These are phyloP conservation scores for Hymenoscyphus linearis DNA, from an alignment of 2,329 filamentous ascomycete species.

Conservation along the genomic window DNA sequence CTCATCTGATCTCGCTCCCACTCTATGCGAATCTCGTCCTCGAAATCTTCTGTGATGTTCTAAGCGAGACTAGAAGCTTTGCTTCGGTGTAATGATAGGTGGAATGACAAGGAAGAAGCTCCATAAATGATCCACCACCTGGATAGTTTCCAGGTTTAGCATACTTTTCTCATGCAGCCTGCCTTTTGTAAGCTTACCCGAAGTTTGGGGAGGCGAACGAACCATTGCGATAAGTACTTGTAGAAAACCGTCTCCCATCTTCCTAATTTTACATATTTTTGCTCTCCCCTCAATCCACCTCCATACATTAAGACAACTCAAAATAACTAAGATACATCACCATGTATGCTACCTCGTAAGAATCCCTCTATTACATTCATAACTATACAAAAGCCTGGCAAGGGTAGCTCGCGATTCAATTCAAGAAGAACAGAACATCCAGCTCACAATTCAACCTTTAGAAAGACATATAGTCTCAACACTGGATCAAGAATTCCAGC, in stretches of 20 bases:
- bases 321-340: neutral
- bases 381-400: slow-evolving; percentile 20
- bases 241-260: slow-evolving; percentile 12
- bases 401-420: slow-evolving; percentile 17
- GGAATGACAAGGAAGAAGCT: neutral
- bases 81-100: neutral
- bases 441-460: slow-evolving; percentile 23
- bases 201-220: neutral
- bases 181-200: neutral
- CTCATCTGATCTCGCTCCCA: neutral
- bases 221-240: slow-evolving; percentile 16
- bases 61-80: neutral
- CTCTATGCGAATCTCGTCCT: slow-evolving; percentile 5
- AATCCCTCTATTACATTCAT: neutral
- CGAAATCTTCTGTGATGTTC: neutral
- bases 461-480: slow-evolving; percentile 62
- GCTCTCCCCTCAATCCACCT: neutral
- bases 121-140: neutral
- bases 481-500: slow-evolving; percentile 74
- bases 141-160: neutral
- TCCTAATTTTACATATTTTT: neutral
- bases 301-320: neutral
- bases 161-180: neutral
- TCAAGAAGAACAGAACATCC: slow-evolving; percentile 10
- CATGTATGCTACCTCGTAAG: slow-evolving; percentile 29